Conservation (phyloP, 108 stramenopile genomes). For the Fragilariopsis cylindrus region DNA sequence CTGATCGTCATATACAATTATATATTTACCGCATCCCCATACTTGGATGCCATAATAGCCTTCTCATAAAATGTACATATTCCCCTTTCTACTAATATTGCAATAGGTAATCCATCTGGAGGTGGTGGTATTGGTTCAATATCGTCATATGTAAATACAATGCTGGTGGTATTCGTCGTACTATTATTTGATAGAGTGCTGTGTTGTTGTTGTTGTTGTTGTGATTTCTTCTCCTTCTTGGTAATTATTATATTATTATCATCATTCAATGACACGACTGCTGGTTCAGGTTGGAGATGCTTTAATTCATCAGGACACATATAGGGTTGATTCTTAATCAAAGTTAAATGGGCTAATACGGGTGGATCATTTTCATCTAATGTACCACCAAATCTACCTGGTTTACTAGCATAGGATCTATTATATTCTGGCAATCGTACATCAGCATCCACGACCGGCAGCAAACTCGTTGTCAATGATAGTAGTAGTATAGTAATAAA, state of each 20-base stretch:
- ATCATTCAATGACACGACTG: neutral
- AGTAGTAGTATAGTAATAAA: too few species aligned
- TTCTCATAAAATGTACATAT: conserved; percentile 64
- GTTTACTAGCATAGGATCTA: conserved; percentile 19
- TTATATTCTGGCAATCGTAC: conserved; percentile 15
- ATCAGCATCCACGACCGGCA: too few species aligned
- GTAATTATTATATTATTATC: neutral
- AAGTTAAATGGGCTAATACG: conserved; percentile 12
- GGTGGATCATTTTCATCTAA: conserved; percentile 12
- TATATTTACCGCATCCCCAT: conserved; percentile 14
- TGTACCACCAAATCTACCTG: conserved; percentile 20
- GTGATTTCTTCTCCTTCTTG: neutral
- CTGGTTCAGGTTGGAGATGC: neutral
- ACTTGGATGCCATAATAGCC: conserved; percentile 45
- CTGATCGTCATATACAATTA: conserved; percentile 40
- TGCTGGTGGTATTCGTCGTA: neutral
- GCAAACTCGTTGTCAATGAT: too few species aligned
- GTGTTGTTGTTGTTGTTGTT: neutral
- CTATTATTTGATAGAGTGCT: neutral
- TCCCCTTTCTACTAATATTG: conserved; percentile 57
- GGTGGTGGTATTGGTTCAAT: conserved; percentile 6
- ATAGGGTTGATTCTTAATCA: neutral
- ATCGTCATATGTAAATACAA: neutral
- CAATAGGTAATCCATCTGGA: conserved; percentile 33
- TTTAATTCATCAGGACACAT: conserved; percentile 9